Evolutionary conservation across 129 eudicot genomes (phyloP).

Genomic region (Escallonia rubra): DNA sequence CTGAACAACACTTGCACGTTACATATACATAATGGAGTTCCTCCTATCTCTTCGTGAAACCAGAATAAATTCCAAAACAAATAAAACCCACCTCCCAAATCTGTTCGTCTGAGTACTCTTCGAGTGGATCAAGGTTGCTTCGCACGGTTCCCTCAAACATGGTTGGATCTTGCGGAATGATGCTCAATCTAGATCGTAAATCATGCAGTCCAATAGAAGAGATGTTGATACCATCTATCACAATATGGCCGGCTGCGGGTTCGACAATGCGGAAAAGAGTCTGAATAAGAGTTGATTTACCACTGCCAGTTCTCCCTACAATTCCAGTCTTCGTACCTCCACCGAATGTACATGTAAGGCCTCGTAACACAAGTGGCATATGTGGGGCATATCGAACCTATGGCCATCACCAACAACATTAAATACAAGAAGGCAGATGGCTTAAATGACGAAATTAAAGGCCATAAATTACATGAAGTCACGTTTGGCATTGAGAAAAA

Average conservation of each 20-base stretch:
- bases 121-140: conserved; percentile 90
- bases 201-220: conserved; percentile 81
- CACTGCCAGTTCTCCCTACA: conserved; percentile 97
- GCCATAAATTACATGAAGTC: neutral
- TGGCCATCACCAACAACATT: conserved; percentile 2
- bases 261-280: conserved; percentile 91
- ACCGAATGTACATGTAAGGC: conserved; percentile 71
- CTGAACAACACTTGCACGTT: neutral
- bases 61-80: neutral
- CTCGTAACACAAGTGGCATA: conserved; percentile 89
- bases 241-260: conserved; percentile 57
- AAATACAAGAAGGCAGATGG: neutral
- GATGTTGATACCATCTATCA: conserved; percentile 69
- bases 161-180: conserved; percentile 96
- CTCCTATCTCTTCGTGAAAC: neutral
- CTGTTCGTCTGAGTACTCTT: conserved; percentile 73
- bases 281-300: conserved; percentile 91
- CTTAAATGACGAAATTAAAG: neutral
- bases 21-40: neutral
- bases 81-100: conserved; percentile 81
- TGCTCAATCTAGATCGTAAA: conserved; percentile 81
- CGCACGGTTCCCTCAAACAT: conserved; percentile 88
- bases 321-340: conserved; percentile 93
- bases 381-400: conserved; percentile 93
- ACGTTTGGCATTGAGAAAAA: neutral